A percentile compares a stretch with the other conserved stretches of the same genome.
Evolutionary conservation across 768 basidiomycete genomes (phyloP).

Genomic region (Phanerochaete sordida): DNA sequence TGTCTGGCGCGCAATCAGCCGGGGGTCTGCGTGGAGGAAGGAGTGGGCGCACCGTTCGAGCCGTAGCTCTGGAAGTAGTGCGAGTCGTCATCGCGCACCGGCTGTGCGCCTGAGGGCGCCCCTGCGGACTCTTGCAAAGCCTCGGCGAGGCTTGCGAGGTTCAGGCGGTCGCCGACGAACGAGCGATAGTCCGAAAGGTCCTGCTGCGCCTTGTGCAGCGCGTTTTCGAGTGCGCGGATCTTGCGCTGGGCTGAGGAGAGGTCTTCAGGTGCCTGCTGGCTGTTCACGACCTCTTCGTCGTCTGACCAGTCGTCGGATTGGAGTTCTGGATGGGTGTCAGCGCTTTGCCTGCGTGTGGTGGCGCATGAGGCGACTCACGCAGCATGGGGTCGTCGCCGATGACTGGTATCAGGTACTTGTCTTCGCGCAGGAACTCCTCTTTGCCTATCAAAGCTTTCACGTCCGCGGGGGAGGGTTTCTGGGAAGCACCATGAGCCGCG

Average conservation of each 20-base stretch:
- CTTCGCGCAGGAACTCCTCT: slow-evolving; percentile 65
- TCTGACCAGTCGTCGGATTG: slow-evolving; percentile 75
- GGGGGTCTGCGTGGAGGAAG: background rate
- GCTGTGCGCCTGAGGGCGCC: slow-evolving; percentile 19
- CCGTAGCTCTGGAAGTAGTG: slow-evolving; percentile 93
- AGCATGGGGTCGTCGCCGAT: slow-evolving; percentile 87
- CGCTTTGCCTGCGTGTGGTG: background rate
- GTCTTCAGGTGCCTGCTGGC: slow-evolving; percentile 24
- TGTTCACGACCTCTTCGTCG: slow-evolving; percentile 50
- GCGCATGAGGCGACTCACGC: slow-evolving; percentile 47
- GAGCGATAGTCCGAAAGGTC: slow-evolving; percentile 61
- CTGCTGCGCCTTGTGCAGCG: slow-evolving; percentile 54
- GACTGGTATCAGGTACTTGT: slow-evolving; percentile 79
- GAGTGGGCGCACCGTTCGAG: slow-evolving; percentile 61
- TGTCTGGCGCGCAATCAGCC: slow-evolving; percentile 47
- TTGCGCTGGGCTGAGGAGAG: slow-evolving; percentile 35
- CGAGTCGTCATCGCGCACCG: slow-evolving; percentile 79
- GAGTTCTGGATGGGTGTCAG: slow-evolving; percentile 42
- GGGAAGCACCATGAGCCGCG: background rate
- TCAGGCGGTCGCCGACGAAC: slow-evolving; percentile 52
- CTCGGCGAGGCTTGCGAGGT: slow-evolving; percentile 41
- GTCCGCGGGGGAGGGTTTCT: slow-evolving; percentile 52
- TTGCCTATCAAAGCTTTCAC: slow-evolving; percentile 47
- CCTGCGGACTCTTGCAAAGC: slow-evolving; percentile 32
- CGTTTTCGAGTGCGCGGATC: slow-evolving; percentile 57